Base-by-base conservation (phyloP, 129 eudicot genomes). In the Tagetes patula region DNA sequence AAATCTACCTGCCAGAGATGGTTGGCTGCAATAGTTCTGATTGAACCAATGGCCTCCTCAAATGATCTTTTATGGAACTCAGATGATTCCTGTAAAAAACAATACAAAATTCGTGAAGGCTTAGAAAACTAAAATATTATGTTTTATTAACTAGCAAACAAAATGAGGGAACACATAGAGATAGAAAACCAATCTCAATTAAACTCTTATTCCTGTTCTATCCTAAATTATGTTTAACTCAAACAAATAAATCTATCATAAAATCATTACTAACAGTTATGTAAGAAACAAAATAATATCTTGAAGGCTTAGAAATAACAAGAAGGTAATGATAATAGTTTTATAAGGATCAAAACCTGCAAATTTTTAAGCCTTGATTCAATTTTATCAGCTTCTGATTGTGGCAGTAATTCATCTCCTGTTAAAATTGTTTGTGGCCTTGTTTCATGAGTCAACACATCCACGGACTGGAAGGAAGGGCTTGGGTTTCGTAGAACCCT, bases 401-500 rank as follows among this genome's bases (percentile, higher is more conserved):
- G 96, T 60, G 98, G 96, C 70, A 94, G 85, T 85, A 94, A 82
- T 74, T 90, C 96, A 59, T 87, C 89, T 72, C 81, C 96, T 63
- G 82, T 61, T 36, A 71, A 41, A 72, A 72, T 54, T 48, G 78
- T 40, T 63, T 74, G 73, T 82, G 87, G 61, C 52, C 79, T 65
- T n/a, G 82, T 63, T 64, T 54, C 60, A 55, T 80, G 85, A 67
- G 87, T 73, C 53, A 79, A 65, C 59, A 63, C 77, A 82, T 84
- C 86, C 52, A 84, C 86, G 39, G 74, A 78, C 38, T 63, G 77
- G 78, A 85, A 86, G 48, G 86, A 60, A 65, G 90, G 84, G 74
- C 96, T 86, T 74, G 98, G 98, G 78, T 94, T 90, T 69, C 96
- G 83, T 50, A 94, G 92, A 75, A 94, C 92, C 80, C 96, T 83